Percentiles rank a stretch among this genome's conserved stretches.
Evolutionary conservation across 768 basidiomycete species (phyloP).

Genomic region (Pisolithus albus): DNA sequence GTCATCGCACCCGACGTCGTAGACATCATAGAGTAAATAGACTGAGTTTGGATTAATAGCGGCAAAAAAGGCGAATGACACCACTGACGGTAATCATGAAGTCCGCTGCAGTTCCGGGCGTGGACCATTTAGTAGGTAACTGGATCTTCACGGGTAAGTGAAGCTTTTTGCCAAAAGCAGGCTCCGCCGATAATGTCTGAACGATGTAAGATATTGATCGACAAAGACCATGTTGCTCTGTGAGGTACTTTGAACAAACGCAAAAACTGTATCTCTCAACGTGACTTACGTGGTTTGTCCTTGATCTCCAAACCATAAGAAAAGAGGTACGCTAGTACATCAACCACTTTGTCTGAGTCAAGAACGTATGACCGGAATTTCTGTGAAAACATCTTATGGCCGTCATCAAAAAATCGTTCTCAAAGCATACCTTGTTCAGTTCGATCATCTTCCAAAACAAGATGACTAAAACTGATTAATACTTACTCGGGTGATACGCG

Average conservation of each 20-base stretch:
- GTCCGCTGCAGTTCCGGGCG: constrained; percentile 70
- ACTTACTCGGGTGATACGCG: background rate
- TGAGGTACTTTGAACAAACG: constrained; percentile 4
- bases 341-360: constrained; percentile 72
- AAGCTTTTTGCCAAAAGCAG: constrained; percentile 65
- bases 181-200: constrained; percentile 84
- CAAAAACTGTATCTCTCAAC: constrained; percentile 1
- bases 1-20: constrained; percentile 78
- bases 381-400: constrained; percentile 33
- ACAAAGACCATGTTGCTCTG: constrained; percentile 88
- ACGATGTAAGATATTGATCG: constrained; percentile 87
- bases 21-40: constrained; percentile 84
- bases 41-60: constrained; percentile 35
- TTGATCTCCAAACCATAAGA: constrained; percentile 84
- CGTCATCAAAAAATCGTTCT: background rate
- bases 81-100: constrained; percentile 76
- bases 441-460: constrained; percentile 91
- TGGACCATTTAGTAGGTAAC: constrained; percentile 72
- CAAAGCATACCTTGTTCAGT: constrained; percentile 68
- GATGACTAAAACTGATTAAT: constrained; percentile 44
- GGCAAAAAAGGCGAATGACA: constrained; percentile 2
- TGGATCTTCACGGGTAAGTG: constrained; percentile 56
- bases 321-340: constrained; percentile 71
- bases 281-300: constrained; percentile 77
- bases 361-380: constrained; percentile 83